phyloP scores from a whole-genome alignment of 139 green algal species.

The Asterochloris sp. region DNA sequence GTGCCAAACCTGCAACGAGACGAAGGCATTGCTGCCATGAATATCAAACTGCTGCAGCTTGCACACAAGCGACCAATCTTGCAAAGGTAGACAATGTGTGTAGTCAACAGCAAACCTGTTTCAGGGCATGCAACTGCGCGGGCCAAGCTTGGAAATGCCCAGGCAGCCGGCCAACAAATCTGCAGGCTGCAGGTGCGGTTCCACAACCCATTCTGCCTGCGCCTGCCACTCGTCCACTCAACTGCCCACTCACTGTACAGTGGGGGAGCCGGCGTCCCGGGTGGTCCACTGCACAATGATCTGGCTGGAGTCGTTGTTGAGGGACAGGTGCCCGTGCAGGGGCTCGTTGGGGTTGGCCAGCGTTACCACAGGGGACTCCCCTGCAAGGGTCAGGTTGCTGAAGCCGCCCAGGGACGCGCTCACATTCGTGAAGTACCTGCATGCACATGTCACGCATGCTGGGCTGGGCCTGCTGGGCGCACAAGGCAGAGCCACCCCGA shows the following conservation, averaged over 20 bases:
- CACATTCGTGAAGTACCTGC: constrained; percentile 7
- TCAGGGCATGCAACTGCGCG: neutral
- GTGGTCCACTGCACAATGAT: constrained; percentile 62
- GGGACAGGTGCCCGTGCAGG: constrained; percentile 9
- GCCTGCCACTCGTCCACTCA: constrained; percentile 19
- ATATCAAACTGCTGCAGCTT: neutral
- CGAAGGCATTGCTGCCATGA: neutral
- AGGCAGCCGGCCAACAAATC: too few relatives aligned
- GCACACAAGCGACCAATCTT: neutral
- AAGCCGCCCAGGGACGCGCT: neutral
- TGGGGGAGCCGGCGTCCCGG: constrained; percentile 18
- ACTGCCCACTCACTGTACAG: constrained; percentile 35
- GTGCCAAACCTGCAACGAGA: constrained; percentile 8
- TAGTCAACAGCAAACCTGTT: neutral
- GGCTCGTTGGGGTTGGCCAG: constrained; percentile 12
- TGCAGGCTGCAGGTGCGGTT: too few relatives aligned
- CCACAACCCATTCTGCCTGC: too few relatives aligned
- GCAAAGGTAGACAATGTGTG: too few relatives aligned
- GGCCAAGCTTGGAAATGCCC: neutral
- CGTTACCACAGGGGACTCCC: neutral
- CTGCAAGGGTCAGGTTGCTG: constrained; percentile 3
- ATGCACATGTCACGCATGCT: too few relatives aligned
- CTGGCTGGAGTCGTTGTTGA: constrained; percentile 35
- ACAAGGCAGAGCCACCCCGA: too few relatives aligned
- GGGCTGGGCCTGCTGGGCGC: too few relatives aligned